Base-by-base conservation (phyloP, 371 early-diverging fungal genomes). In the Lichtheimia ramosa region DNA sequence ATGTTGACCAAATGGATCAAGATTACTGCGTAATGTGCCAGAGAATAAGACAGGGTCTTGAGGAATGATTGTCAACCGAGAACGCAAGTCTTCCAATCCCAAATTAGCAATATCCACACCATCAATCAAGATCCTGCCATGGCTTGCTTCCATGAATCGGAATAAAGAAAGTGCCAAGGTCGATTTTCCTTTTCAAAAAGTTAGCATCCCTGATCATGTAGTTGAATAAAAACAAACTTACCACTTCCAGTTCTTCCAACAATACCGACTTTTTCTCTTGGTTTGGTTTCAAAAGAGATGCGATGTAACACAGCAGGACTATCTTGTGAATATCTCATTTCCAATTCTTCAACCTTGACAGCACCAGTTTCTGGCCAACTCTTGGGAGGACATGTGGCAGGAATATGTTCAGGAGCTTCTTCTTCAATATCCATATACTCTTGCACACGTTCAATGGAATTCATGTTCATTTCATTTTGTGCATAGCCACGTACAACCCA, bases 401-500 rank as follows among this genome's bases (percentile, higher is more conserved):
- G 67, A 42, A 81, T 75, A 18, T 73, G 65, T 5, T 79, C 66
- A 41, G 82, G 70, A 1, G 93, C 86, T 56, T 93, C 94, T 67
- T 90, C 82, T 42, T 88, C 89, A 34, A 92, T 64, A 0, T 70
- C 64, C 58, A 86, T 61, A 63, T 93, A 96, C 63, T 94, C 89
- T 14, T 82, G 74, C 0, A 93, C 81, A 60, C 96, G 90, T 59
- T 96, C 95, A 42, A 96, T 88, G 1, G 68, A 57, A 28, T 62
- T 62, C 85, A 92, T 84, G 59, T 88, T 83, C 90, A 92, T 92
- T 74, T 96, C 96, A 64, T 92, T 84, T 43, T 83, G 72, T 24
- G 94, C 90, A 56, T 90, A 90, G 59, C 66, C 79, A 20, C 94
- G 88, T 16, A 96, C 88, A 7, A 87, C 64, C 93, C 95, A 94